These are phyloP conservation scores for Quambalaria eucalypti DNA, from an alignment of 1,284 basidiomycete species.

Conservation along the genomic window DNA sequence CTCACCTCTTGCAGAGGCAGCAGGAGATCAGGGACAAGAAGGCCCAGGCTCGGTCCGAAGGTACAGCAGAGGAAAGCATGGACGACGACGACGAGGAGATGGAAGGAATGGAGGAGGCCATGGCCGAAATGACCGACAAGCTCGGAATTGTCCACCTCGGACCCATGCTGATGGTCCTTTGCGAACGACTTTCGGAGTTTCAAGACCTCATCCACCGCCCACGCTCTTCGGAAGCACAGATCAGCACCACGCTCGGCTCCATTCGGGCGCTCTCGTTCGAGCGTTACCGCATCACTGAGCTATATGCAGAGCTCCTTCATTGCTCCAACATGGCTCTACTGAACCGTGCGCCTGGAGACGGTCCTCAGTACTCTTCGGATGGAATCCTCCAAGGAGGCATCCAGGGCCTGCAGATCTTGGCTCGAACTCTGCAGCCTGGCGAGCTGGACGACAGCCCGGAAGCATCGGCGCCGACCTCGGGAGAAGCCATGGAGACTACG, in stretches of 20 bases:
- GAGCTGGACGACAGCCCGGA: slow-evolving; percentile 14
- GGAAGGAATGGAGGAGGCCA: slow-evolving; percentile 61
- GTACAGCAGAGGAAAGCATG: slow-evolving; percentile 5
- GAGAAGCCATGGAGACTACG: background rate
- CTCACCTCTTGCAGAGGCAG: slow-evolving; percentile 76
- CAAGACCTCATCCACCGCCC: slow-evolving; percentile 66
- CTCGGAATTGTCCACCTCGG: slow-evolving; percentile 92
- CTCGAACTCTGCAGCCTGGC: slow-evolving; percentile 33
- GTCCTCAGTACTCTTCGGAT: slow-evolving; percentile 38
- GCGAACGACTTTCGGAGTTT: slow-evolving; percentile 62
- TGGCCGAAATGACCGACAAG: slow-evolving; percentile 75
- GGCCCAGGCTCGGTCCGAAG: slow-evolving; percentile 7
- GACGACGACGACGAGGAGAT: slow-evolving; percentile 44
- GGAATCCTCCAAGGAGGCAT: slow-evolving; percentile 41
- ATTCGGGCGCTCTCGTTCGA: slow-evolving; percentile 82
- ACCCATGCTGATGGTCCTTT: slow-evolving; percentile 68
- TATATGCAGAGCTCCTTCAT: slow-evolving; percentile 92
- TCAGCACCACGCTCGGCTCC: slow-evolving; percentile 17
- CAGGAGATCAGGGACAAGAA: slow-evolving; percentile 53
- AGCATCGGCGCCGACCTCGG: background rate
- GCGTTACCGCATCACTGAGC: slow-evolving; percentile 90
- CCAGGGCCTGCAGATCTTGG: slow-evolving; percentile 43
- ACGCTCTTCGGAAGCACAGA: slow-evolving; percentile 60
- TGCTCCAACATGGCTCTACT: slow-evolving; percentile 96
- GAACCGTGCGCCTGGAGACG: slow-evolving; percentile 57